Base-by-base conservation (phyloP, 2,329 filamentous ascomycete species). In the Metarhizium brunneum region DNA sequence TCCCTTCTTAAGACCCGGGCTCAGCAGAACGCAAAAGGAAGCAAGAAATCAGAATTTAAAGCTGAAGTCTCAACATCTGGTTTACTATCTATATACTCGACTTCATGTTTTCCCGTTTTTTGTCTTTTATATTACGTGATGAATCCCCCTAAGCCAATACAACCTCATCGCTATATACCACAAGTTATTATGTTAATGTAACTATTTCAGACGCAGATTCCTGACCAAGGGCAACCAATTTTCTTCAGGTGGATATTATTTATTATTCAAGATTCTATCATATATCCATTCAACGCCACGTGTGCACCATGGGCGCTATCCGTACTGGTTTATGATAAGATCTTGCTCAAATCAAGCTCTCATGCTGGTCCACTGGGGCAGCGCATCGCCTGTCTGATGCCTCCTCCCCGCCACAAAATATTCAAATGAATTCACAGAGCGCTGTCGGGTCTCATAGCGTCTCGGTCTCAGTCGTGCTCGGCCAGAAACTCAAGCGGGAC, bases 401-500 rank as follows among this genome's bases (percentile, higher is more conserved):
- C 32, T 35, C 10, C 32, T 20, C 6, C 16, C 8, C 18, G 25
- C 11, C 7, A 25, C 1, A 6, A 45, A 20, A 45, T 20, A 20
- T 20, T 20, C 7, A 48, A 5, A 29, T 48, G 2, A 16, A 30
- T 8, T 48, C 10, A 20, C 8, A 29, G 16, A 4, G 18, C 7
- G 42, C 10, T 10, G n/a, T 45, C 42, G 16, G n/a, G 42, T 48
- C 25, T 48, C 18, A 6, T 20, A 6, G 6, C 6, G 25, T 16
- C 14, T 48, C n/a, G 36, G 30, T 49, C 38, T 42, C 32, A 52
- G 10, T 50, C 61, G 43, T 78, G 74, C 61, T 80, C 75, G 11
- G 74, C 74, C 6, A 82, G 60, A 59, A 83, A 81, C 56, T 82
- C 78, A 0, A 68, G 67, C 1, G 79, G 78, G 7, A 82, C 72